Evolutionary conservation across 768 basidiomycete genomes (phyloP), one percentile per base, ranked within the genome.

Genomic region (Suillus discolor): DNA sequence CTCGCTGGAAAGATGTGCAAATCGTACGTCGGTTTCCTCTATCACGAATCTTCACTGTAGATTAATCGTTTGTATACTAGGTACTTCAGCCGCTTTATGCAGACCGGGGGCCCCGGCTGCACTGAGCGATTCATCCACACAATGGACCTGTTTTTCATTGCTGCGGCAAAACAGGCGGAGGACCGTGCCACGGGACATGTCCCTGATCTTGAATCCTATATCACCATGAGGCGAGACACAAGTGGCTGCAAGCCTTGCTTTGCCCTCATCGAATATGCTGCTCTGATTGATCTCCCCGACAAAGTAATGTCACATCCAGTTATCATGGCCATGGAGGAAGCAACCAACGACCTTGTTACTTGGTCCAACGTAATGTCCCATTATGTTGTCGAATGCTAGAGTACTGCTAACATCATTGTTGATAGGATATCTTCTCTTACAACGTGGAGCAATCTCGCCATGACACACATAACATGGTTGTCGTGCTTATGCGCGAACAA

Each of bases 361-460:
- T 84, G 83, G 79, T 82, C 79, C 34, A 84, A 83, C 62, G 82
- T 79, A 66, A 66, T 68, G 51, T 59, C 6, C 4, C 47, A 65
- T 16, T 63, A 60, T 74, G 7, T 36, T 42, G 41, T 62, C 6
- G 3, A 18, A 16, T 20, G n/a, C n/a, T 5, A 45, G 23, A 11
- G 25, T 51, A 68, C 11, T 31, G 39, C 39, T 60, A 11, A 60
- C 18, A 75, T 62, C 3, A 16, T 13, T 61, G 9, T 9, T 18
- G 6, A 5, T 2, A 90, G 90, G 90, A 91, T 67, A 87, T 91
- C 42, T 88, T 89, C 72, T 92, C 89, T 1, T 92, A 89, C 75
- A 90, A 91, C 66, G 85, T 86, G 53, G 91, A 92, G 71, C 90
- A 91, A 74, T 84, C 89, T 3, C 84, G 86, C 16, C 84, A 83